Base-by-base conservation (phyloP, 1,284 basidiomycete species). In the Malassezia pachydermatis region DNA sequence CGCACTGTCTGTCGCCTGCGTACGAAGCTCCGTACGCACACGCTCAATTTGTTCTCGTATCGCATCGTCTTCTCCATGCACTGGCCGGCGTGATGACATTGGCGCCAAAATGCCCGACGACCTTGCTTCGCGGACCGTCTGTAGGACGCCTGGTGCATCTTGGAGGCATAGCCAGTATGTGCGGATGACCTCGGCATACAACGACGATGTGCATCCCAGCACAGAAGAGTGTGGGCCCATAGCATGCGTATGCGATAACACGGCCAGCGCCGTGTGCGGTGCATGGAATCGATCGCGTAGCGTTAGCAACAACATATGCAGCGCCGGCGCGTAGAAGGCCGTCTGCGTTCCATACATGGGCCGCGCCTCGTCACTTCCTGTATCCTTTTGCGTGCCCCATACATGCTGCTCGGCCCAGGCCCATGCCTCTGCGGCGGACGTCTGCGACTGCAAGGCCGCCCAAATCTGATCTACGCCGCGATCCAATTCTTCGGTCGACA, bases 121-220 rank as follows among this genome's bases (percentile, higher is more conserved):
- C 9, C 50, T 44, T 20, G 50, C 50, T 34, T 52, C 50, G 22
- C 39, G 33, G n/a, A 30, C 50, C 6, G 39, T 47, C 2, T 20
- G 27, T 13, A 52, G 35, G 17, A 52, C 50, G 4, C 19, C 45
- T 20, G 46, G 36, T 3, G 45, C 28, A 41, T 67, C 65, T 10
- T 58, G 49, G 2, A 65, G 39, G 32, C 51, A 58, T 25, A 59
- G 45, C 63, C 63, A 67, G 23, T 62, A 54, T 1, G 63, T 66
- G 27, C 57, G 54, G 37, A 67, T 41, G 6, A 64, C 53, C 41
- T 69, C 64, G 42, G 60, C 61, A 49, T 56, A 64, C 3, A 69
- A 51, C 10, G 52, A 41, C 13, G 58, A 56, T 2, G 66, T 69
- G 25, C 63, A 59, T 20, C 66, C 66, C 6, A 67, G 48, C 13